Evolutionary conservation across 768 basidiomycete species (phyloP).

Genomic region (Termitomyces sp.): DNA sequence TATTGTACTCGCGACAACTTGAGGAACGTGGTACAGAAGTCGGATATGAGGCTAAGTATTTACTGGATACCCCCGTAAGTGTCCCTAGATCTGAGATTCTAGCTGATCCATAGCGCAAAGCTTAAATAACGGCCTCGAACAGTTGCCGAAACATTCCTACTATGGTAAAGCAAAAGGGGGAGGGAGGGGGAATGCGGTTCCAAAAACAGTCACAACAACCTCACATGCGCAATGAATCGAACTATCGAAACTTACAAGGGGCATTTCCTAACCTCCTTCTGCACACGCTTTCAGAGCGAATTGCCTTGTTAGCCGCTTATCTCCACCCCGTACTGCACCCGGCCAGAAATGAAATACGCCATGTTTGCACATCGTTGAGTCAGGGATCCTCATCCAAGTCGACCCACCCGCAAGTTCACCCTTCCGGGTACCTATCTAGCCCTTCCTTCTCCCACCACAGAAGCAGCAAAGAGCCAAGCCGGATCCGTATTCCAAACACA

Average conservation of each 20-base stretch:
- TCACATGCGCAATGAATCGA: neutral
- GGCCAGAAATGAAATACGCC: neutral
- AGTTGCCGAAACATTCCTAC: neutral
- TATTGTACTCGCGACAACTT: neutral
- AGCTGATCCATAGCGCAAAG: slow-evolving; percentile 5
- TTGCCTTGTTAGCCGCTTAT: neutral
- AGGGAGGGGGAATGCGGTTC: neutral
- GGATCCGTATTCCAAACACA: neutral
- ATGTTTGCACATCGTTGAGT: neutral
- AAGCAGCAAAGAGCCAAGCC: neutral
- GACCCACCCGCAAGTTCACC: neutral
- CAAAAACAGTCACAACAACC: neutral
- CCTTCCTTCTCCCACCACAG: neutral
- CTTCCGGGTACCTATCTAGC: neutral
- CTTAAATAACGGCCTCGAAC: slow-evolving; percentile 5
- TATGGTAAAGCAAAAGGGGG: neutral
- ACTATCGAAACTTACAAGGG: neutral
- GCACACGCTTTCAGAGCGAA: too few species aligned
- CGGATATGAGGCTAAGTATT: neutral
- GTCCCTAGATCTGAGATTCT: slow-evolving; percentile 7
- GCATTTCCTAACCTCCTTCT: too few species aligned
- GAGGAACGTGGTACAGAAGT: slow-evolving; percentile 4
- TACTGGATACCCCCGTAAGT: neutral
- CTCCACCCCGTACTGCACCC: neutral
- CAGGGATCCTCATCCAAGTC: neutral